Conservation (phyloP, 495 filamentous ascomycete genomes). For the Bathelium albidoporum region DNA sequence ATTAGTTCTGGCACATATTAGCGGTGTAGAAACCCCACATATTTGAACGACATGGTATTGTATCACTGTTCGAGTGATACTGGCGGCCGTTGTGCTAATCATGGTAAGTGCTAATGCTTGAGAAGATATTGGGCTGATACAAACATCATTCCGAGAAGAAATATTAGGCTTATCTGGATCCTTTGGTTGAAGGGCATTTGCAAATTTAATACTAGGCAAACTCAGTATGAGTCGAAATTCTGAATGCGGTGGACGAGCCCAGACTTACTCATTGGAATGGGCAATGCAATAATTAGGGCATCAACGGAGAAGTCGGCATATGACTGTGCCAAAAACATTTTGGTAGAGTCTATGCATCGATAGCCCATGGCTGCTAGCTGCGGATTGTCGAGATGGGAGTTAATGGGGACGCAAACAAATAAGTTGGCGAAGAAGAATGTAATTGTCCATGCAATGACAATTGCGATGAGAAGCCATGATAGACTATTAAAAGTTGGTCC, state of each 20-base stretch:
- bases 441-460: not conserved
- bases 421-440: not conserved
- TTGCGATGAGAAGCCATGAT: not conserved
- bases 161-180: not conserved
- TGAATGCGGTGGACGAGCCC: not conserved
- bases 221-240: not conserved
- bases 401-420: not conserved
- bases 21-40: not conserved
- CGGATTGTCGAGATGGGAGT: not conserved
- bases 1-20: not conserved
- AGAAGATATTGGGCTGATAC: not conserved
- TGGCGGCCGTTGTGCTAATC: not conserved
- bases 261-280: not conserved
- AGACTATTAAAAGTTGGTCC: not conserved
- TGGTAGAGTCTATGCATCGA: not conserved
- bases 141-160: not conserved
- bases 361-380: not conserved
- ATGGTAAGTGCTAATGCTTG: not conserved
- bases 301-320: not conserved
- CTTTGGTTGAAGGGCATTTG: not conserved
- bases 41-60: not conserved
- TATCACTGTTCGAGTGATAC: not conserved
- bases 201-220: not conserved
- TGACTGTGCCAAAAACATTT: not conserved
- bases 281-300: not conserved